Evolutionary conservation across 2,329 filamentous ascomycete genomes (phyloP), one percentile per base, ranked within the genome.

Genomic region (Helotiales sp.): DNA sequence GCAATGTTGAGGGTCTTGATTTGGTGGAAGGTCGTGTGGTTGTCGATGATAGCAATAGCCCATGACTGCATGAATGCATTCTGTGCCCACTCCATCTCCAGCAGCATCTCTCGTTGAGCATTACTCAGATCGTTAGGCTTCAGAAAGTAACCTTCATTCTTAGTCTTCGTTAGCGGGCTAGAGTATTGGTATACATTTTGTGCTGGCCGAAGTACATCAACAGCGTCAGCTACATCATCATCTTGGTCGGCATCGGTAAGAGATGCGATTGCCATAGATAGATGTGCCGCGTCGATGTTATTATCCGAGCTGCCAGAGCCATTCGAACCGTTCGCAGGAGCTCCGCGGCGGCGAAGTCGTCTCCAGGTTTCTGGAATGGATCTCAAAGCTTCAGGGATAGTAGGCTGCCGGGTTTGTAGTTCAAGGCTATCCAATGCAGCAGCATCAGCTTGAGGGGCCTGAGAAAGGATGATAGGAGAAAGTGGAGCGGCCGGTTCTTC

Each of bases 1-100:
- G 86, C 81, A 51, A 91, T 79, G 31, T 81, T 87, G 40, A 91
- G 69, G 5, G 79, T 83, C 22, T 79, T 81, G 42, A 90, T 76
- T 5, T 76, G 71, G 7, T 67, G 58, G 62, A 89, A 88, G 1
- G 75, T 78, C 5, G 67, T 63, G 4, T 75, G 74, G 58, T 87
- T 87, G 65, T 89, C 84, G 24, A 85, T 81, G 42, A 89, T 71
- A 1, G 84, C 81, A 48, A 89, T 80, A 62, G 85, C 80, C 63
- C 87, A 90, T 1, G 86, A 87, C 49, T 86, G 82, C 47, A 90
- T 76, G 68, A 90, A 86, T 17, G 86, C 86, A 53, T 82, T 77
- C 62, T 90, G 86, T 6, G 86, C 86, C 84, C 86, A 89, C 52
- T 85, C 81, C 3, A 85, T 82, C 69, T 90, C 86, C 34, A 87